A percentile compares a stretch with the other conserved stretches of the same genome.
Evolutionary conservation across 2,329 filamentous ascomycete species (phyloP).

Genomic region (Pyrenochaeta sp.): DNA sequence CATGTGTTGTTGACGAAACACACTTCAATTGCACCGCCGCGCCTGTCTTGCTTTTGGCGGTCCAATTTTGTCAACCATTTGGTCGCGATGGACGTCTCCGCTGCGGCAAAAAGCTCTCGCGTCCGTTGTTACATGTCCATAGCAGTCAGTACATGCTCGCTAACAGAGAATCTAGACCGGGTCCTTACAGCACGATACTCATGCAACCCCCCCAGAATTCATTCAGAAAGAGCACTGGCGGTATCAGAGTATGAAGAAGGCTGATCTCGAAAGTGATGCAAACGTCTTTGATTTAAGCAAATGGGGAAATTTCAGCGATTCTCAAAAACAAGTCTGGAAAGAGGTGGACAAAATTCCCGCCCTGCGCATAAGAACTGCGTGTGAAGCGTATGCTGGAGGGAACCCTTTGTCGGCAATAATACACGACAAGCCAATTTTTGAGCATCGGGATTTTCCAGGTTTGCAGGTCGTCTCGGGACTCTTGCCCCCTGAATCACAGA

Average conservation of each 20-base stretch:
- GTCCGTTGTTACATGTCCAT: conserved; percentile 38
- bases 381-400: conserved; percentile 40
- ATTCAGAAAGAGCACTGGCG: conserved; percentile 46
- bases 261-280: conserved; percentile 60
- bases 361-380: conserved; percentile 37
- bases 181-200: conserved; percentile 46
- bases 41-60: background rate
- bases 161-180: conserved; percentile 27
- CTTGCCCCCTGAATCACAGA: conserved; percentile 75
- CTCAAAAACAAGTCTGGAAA: conserved; percentile 36
- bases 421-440: conserved; percentile 42
- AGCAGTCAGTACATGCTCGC: conserved; percentile 26
- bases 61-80: background rate
- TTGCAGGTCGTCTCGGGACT: conserved; percentile 79
- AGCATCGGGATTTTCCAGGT: conserved; percentile 55
- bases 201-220: conserved; percentile 45
- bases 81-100: conserved; percentile 34
- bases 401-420: conserved; percentile 23
- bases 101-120: conserved; percentile 29
- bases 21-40: background rate
- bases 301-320: conserved; percentile 41
- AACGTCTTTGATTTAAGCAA: conserved; percentile 52
- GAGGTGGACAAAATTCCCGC: conserved; percentile 37
- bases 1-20: conserved; percentile 4
- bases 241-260: conserved; percentile 67